These are phyloP conservation scores for Apostasia shenzhenica DNA, from an alignment of 106 monocot genomes.

Conservation along the genomic window DNA sequence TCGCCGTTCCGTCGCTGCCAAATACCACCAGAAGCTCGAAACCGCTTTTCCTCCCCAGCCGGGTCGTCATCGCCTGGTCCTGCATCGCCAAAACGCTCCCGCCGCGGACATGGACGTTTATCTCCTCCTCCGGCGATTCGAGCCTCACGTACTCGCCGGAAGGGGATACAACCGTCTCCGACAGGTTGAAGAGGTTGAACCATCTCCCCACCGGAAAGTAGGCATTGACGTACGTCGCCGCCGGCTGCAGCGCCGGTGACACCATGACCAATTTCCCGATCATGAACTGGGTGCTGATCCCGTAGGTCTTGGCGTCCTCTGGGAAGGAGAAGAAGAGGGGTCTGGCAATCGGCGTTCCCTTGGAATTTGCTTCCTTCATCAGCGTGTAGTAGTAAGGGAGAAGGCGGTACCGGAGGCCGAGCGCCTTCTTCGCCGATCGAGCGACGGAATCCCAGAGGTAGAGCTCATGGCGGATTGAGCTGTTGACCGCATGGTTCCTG, in stretches of 20 bases:
- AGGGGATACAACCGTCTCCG: too few relatives aligned
- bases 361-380: conserved; percentile 58
- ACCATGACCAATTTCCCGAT: conserved; percentile 45
- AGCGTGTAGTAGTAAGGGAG: conserved; percentile 72
- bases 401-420: conserved; percentile 63
- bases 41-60: conserved; percentile 8
- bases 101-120: conserved; percentile 42
- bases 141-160: not conserved
- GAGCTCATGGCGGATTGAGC: conserved; percentile 42
- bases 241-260: conserved; percentile 41
- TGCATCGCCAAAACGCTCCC: conserved; percentile 36
- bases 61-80: conserved; percentile 22
- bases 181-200: conserved; percentile 46
- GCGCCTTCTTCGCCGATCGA: conserved; percentile 39
- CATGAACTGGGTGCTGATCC: conserved; percentile 48
- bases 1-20: conserved; percentile 15
- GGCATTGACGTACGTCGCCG: conserved; percentile 23
- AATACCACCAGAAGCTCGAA: conserved; percentile 43
- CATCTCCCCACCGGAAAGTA: conserved; percentile 60
- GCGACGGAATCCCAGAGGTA: conserved; percentile 60
- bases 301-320: conserved; percentile 31
- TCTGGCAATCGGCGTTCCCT: conserved; percentile 57
- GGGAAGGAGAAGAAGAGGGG: conserved; percentile 84
- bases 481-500: conserved; percentile 36
- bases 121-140: conserved; percentile 37